Evolutionary conservation across 352 stramenopile genomes (phyloP), one percentile per base, ranked within the genome.

Genomic region (Globisporangium cystogenes): DNA sequence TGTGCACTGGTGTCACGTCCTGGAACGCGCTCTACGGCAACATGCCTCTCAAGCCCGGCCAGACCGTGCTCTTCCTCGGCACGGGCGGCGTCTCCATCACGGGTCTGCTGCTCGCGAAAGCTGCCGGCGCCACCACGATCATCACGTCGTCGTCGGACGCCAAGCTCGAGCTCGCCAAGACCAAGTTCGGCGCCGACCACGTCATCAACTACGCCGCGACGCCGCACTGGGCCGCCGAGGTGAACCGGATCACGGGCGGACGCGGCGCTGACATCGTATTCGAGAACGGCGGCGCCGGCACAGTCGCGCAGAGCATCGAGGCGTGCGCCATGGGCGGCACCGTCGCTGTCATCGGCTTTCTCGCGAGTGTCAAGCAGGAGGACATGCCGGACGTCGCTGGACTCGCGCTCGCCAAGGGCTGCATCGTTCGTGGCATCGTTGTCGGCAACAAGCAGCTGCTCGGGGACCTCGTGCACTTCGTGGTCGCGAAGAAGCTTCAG

Each of bases 191-290:
- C 16, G 58, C 60, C 16, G 62, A 70, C 48, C 47, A 68, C 50
- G 56, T 59, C 18, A 61, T 74, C 54, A 74, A 70, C 59, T 74
- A 74, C 47, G 21, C 40, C 23, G 67, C 40, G 29, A 74, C 55
- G 1, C 55, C 65, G 6, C 58, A 74, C 42, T 74, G 65, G 62
- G 60, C 52, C 1, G 59, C 57, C 5, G 59, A 68, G 55, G 58
- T 64, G 21, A 55, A 50, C 18, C 35, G 33, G 5, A 26, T 74
- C 45, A 70, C 59, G 14, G 50, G 57, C 26, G 55, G 55, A 45
- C 53, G 57, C 24, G 59, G 65, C n/a, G 62, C 48, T 15, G 62
- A 74, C 62, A 66, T 66, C 45, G 50, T 74, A 4, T 51, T 73
- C 49, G 65, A 74, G 48, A 71, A 64, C 27, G 65, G 65, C 27